Percentiles rank a stretch among this genome's conserved stretches.
Evolutionary conservation across 2,329 filamentous ascomycete species (phyloP).

Genomic region (Hawksworthiomyces lignivorus): DNA sequence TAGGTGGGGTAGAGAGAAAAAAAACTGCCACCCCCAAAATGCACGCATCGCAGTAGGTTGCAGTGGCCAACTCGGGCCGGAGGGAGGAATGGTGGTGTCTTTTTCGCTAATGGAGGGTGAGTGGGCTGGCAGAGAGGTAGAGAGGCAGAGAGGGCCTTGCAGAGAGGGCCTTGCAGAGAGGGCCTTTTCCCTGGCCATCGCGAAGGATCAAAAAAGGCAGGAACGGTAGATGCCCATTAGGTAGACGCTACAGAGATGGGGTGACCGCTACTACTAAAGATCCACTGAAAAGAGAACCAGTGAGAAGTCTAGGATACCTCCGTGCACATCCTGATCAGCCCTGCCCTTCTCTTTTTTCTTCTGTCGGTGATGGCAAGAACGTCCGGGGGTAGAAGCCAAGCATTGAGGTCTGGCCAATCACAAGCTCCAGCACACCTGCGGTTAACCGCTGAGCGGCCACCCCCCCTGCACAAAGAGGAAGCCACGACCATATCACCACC

Average conservation of each 20-base stretch:
- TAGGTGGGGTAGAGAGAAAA: too few relatives aligned
- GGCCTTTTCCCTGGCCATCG: not conserved
- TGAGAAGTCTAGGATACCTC: too few relatives aligned
- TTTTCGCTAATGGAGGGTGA: too few relatives aligned
- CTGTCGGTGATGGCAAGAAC: too few relatives aligned
- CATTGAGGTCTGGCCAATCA: slow-evolving; percentile 5
- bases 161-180: too few relatives aligned
- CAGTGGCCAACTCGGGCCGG: slow-evolving; percentile 7
- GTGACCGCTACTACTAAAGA: too few relatives aligned
- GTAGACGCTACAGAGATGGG: too few relatives aligned
- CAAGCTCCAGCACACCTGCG: slow-evolving; percentile 3
- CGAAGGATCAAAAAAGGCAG: not conserved
- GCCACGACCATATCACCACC: not conserved
- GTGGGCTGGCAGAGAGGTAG: slow-evolving; percentile 3
- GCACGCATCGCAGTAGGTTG: not conserved
- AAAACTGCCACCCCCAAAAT: not conserved
- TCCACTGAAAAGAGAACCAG: too few relatives aligned
- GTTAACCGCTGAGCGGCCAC: slow-evolving; percentile 4
- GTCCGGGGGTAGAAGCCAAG: too few relatives aligned
- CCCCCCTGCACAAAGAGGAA: not conserved
- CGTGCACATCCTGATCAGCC: too few relatives aligned
- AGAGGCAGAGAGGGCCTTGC: not conserved
- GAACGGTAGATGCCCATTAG: not conserved
- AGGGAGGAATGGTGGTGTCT: too few relatives aligned
- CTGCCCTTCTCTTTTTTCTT: too few relatives aligned